Conservation (phyloP, 495 filamentous ascomycete species). For the Tuber aestivum region DNA sequence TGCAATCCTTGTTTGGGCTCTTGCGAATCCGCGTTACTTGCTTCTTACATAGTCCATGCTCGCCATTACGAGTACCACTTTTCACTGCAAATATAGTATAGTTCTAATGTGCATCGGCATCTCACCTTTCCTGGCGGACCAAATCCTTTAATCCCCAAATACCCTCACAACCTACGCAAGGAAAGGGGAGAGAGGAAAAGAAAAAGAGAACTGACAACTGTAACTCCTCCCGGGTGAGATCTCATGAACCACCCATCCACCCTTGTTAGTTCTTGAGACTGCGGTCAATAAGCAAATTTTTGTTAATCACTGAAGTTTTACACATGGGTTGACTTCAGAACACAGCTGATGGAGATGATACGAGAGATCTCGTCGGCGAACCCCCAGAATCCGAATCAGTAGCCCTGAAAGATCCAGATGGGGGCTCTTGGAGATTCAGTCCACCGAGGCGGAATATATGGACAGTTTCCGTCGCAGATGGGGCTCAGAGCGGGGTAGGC, state of each 20-base stretch:
- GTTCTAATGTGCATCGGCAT: too few relatives aligned
- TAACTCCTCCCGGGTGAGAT: background rate
- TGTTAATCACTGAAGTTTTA: too few relatives aligned
- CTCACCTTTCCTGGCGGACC: too few relatives aligned
- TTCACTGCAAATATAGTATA: too few relatives aligned
- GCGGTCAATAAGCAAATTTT: too few relatives aligned
- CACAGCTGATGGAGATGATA: slow-evolving; percentile 32
- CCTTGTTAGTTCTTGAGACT: too few relatives aligned
- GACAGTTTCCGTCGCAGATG: slow-evolving; percentile 93
- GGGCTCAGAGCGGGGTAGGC: slow-evolving; percentile 87
- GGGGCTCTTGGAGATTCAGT: slow-evolving; percentile 22
- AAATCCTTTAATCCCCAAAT: too few relatives aligned
- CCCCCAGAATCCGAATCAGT: slow-evolving; percentile 30
- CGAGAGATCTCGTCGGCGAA: slow-evolving; percentile 32
- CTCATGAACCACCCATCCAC: background rate
- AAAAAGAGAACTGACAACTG: background rate
- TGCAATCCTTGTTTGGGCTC: too few relatives aligned
- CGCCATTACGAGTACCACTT: too few relatives aligned
- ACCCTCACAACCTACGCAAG: background rate
- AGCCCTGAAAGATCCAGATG: slow-evolving; percentile 29
- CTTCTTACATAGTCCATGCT: too few relatives aligned
- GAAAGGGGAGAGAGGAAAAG: background rate
- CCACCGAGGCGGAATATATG: slow-evolving; percentile 79
- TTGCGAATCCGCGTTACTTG: too few relatives aligned
- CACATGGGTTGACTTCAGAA: too few relatives aligned